These are phyloP conservation scores for Fraxinus nigra DNA, from an alignment of 305 asterid genomes.

Conservation along the genomic window DNA sequence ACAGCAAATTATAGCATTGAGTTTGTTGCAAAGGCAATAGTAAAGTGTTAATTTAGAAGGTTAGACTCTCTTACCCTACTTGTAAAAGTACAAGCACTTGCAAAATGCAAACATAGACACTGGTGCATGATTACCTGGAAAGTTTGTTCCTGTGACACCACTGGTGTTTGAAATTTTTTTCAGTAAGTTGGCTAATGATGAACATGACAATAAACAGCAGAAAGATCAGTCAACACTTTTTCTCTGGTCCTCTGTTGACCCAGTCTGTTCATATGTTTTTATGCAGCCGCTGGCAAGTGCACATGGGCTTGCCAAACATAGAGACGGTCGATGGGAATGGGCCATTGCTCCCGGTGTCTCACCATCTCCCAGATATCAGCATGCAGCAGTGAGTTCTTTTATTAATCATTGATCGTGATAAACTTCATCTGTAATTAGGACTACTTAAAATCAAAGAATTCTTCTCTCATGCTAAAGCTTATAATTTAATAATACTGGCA, in stretches of 20 bases:
- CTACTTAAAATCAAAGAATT: neutral
- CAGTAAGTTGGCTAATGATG: neutral
- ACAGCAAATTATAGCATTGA: neutral
- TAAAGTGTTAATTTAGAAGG: neutral
- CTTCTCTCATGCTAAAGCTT: slow-evolving; percentile 16
- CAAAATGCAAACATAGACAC: neutral
- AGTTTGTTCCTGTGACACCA: neutral
- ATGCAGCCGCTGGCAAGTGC: slow-evolving; percentile 95
- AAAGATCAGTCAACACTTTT: neutral
- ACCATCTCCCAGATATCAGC: slow-evolving; percentile 94
- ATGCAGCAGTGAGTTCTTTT: slow-evolving; percentile 80
- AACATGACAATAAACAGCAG: slow-evolving; percentile 1
- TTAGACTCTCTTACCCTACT: neutral
- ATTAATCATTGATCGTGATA: neutral
- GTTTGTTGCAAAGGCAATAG: neutral
- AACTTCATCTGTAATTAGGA: neutral
- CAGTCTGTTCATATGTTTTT: slow-evolving; percentile 15
- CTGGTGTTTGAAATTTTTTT: slow-evolving; percentile 4
- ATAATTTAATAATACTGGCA: slow-evolving; percentile 19
- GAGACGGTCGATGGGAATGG: slow-evolving; percentile 99
- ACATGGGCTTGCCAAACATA: slow-evolving; percentile 96
- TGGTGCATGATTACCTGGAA: neutral
- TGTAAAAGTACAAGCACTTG: neutral
- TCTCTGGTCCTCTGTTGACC: slow-evolving; percentile 14
- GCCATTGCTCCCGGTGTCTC: slow-evolving; percentile 99